These are phyloP conservation scores for Bryopsis sp. DNA, from an alignment of 139 green algal genomes.

Conservation along the genomic window DNA sequence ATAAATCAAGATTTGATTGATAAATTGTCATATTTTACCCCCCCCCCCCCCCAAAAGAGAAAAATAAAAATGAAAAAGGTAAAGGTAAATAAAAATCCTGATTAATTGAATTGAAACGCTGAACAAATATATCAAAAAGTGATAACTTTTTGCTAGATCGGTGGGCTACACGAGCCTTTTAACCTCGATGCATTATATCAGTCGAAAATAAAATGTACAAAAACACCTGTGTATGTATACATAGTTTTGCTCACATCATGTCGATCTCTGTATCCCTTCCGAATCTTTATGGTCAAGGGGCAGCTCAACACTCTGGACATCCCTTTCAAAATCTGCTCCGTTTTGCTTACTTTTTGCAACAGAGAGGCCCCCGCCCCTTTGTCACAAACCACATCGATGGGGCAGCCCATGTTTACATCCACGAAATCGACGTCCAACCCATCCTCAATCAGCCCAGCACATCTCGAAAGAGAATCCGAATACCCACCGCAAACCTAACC, in stretches of 20 bases:
- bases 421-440: slow-evolving; percentile 72
- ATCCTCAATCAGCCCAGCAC: slow-evolving; percentile 68
- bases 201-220: no score
- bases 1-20: no score
- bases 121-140: no score
- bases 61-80: no score
- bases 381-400: slow-evolving; percentile 75
- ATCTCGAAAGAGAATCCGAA: slow-evolving; percentile 56
- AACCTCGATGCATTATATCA: no score
- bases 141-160: no score
- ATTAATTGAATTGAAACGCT: no score
- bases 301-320: slow-evolving; percentile 36
- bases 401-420: slow-evolving; percentile 93
- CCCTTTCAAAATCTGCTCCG: slow-evolving; percentile 60
- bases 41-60: no score
- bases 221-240: no score
- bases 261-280: slow-evolving; percentile 61
- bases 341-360: slow-evolving; percentile 55
- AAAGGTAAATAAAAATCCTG: no score
- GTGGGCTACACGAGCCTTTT: no score
- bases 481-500: slow-evolving; percentile 75
- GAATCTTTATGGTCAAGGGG: slow-evolving; percentile 86
- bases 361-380: slow-evolving; percentile 68
- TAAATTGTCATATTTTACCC: no score
- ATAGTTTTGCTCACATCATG: slow-evolving; percentile 37